Percentiles rank a stretch among this genome's conserved stretches.
Conservation (phyloP, 345 rosid species). For the Linum usitatissimum region DNA sequence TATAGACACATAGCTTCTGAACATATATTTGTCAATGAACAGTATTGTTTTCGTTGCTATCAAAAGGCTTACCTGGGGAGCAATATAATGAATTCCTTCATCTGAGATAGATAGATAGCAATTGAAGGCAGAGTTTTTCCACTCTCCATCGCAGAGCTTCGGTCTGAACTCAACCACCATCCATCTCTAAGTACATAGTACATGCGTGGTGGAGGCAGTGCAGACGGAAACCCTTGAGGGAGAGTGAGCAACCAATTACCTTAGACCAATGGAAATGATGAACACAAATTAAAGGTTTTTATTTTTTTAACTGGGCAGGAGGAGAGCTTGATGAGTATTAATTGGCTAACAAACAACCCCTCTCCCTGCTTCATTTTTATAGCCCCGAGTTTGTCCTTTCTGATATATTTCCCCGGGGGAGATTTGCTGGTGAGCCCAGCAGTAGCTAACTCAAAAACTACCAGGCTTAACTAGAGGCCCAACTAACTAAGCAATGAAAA, state of each 20-base stretch:
- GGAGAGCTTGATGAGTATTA: background rate
- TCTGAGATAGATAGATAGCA: conserved; percentile 5
- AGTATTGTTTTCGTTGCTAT: too few species aligned
- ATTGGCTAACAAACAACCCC: too few species aligned
- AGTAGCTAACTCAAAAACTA: too few species aligned
- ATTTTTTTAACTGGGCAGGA: background rate
- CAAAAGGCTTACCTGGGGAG: too few species aligned
- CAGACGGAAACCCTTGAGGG: conserved; percentile 27
- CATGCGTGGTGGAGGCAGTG: background rate
- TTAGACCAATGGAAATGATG: conserved; percentile 2
- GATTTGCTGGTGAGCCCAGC: too few species aligned
- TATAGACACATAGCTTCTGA: too few species aligned
- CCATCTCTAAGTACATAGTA: too few species aligned
- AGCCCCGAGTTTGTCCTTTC: background rate
- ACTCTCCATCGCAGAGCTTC: conserved; percentile 34
- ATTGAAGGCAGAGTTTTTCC: conserved; percentile 20
- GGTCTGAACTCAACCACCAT: background rate
- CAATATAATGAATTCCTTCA: background rate
- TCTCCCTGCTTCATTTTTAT: background rate
- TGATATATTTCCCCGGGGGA: too few species aligned
- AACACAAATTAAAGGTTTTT: background rate
- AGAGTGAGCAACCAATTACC: conserved; percentile 25
- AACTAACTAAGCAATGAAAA: too few species aligned
- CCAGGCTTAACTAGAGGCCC: too few species aligned
- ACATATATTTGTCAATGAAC: too few species aligned